Base-by-base conservation (phyloP, 2,329 filamentous ascomycete species). In the Phialophora macrospora region DNA sequence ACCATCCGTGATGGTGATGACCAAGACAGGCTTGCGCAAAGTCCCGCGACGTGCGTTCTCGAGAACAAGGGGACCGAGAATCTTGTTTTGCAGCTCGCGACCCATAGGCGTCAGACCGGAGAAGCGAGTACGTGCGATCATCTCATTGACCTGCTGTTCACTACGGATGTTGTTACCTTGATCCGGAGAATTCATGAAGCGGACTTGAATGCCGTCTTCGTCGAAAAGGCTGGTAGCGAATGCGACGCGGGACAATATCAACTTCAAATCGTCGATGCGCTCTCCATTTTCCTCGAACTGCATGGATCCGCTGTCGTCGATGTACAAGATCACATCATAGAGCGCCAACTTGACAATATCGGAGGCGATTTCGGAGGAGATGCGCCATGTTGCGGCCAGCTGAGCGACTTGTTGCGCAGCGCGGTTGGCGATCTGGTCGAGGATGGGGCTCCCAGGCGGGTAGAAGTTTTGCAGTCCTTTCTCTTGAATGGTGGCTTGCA, bases 301-400 rank as follows among this genome's bases (percentile, higher is more conserved):
- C 82, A 90, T 90, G 22, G 87, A 90, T 51, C 88, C 88, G 73
- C 85, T 88, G 78, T 90, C 88, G 70, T 90, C 87, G 62, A 89
- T 85, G 74, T 87, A 89, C 56, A 89, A 77, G 52, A 88, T 79
- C 44, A 88, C 82, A 71, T 89, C 87, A 74, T 86, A 89, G 28
- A 89, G 77, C 3, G 84, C 81, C 28, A 89, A 79, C 74, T 87
- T 86, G 73, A 88, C 84, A 64, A 88, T 83, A 74, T 88, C 87
- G 62, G 83, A 85, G 54, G 84, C 87, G 64, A 88, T 83, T 75
- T 88, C 87, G 68, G 81, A 81, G 7, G 82, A 82, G 56, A 88
- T 80, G 63, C 80, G 78, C 83, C 85, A 88, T 69, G 84, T 80
- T 67, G 82, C 78, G 63, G 84, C 85, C 55, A 88, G 77, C 66